Conservation (phyloP, 305 asterid genomes). For the Fraxinus dipetala region DNA sequence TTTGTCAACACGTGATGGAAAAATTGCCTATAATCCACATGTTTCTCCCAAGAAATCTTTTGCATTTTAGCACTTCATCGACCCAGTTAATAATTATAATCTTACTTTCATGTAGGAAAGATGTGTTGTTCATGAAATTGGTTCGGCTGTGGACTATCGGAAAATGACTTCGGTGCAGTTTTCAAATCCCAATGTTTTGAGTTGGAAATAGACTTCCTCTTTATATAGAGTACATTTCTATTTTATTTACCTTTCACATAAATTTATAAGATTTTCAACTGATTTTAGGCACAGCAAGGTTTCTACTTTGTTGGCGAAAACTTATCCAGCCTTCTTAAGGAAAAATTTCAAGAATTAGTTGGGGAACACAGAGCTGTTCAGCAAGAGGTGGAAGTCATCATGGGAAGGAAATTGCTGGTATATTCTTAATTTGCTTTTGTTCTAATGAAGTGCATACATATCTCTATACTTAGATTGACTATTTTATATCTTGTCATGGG, state of each 20-base stretch:
- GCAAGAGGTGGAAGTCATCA: constrained; percentile 87
- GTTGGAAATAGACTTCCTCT: not conserved
- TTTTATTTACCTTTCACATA: not conserved
- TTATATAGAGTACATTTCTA: not conserved
- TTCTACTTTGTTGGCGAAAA: constrained; percentile 71
- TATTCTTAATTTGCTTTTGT: not conserved
- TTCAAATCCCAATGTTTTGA: not conserved
- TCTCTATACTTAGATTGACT: constrained; percentile 5
- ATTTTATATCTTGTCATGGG: not conserved
- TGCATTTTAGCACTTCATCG: not conserved
- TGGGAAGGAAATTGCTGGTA: constrained; percentile 91
- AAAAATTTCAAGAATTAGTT: constrained; percentile 67
- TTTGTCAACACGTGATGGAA: not conserved
- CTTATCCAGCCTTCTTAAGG: constrained; percentile 58
- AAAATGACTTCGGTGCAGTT: constrained; percentile 75
- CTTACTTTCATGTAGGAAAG: constrained; percentile 67
- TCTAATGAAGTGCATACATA: not conserved
- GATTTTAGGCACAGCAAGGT: constrained; percentile 58
- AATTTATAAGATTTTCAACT: constrained; percentile 22
- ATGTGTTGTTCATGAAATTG: constrained; percentile 84
- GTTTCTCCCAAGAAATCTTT: not conserved
- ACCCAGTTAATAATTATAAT: constrained; percentile 24
- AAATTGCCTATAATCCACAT: not conserved
- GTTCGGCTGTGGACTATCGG: constrained; percentile 87
- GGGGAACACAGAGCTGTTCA: constrained; percentile 62